These are phyloP conservation scores for Arthrobotrys megalospora DNA, from an alignment of 2,329 filamentous ascomycete genomes.

Conservation along the genomic window DNA sequence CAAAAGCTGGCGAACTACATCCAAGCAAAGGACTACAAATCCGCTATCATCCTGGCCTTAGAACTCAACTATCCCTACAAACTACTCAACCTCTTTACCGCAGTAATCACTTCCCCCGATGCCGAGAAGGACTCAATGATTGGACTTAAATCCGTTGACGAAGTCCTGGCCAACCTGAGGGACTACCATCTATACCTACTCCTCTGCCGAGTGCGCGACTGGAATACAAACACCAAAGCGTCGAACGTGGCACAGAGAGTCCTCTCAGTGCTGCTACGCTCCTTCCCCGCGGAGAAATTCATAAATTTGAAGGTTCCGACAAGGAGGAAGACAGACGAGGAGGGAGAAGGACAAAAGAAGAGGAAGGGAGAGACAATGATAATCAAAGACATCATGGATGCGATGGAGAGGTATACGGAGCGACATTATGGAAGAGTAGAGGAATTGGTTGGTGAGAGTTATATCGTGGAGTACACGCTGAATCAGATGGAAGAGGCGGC, in stretches of 20 bases:
- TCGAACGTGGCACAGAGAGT: conserved; percentile 88
- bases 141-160: conserved; percentile 77
- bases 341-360: conserved; percentile 66
- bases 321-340: conserved; percentile 65
- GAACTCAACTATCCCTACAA: conserved; percentile 94
- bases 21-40: conserved; percentile 86
- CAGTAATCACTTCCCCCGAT: conserved; percentile 76
- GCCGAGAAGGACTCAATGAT: conserved; percentile 68
- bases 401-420: conserved; percentile 91
- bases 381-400: conserved; percentile 86
- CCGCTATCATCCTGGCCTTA: conserved; percentile 91
- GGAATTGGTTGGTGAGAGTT: conserved; percentile 93
- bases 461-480: conserved; percentile 87
- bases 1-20: conserved; percentile 95
- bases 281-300: conserved; percentile 84
- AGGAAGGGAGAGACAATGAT: conserved; percentile 45
- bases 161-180: conserved; percentile 82
- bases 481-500: conserved; percentile 65
- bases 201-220: conserved; percentile 87
- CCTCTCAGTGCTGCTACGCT: conserved; percentile 82
- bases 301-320: conserved; percentile 74
- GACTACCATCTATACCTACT: conserved; percentile 89
- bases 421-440: conserved; percentile 91
- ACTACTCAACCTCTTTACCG: conserved; percentile 85
- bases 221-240: conserved; percentile 96